Evolutionary conservation across 1,284 basidiomycete species (phyloP).

Genomic region (Coniferiporia sulphurascens): DNA sequence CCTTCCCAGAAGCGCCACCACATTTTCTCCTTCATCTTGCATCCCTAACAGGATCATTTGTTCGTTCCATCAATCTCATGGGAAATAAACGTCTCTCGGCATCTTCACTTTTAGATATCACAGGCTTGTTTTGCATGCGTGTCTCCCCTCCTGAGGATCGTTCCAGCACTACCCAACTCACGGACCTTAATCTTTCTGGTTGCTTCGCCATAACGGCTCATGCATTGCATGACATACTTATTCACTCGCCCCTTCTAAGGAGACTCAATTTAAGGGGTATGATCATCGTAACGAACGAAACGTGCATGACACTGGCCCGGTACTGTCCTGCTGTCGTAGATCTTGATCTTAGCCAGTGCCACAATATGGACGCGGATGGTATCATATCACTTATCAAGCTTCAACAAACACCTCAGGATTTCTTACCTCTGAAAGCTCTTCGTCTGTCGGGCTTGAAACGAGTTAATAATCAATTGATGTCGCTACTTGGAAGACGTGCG

Average conservation of each 20-base stretch:
- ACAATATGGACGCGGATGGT: constrained; percentile 50
- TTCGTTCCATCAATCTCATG: constrained; percentile 57
- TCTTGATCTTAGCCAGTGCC: constrained; percentile 75
- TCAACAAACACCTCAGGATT: constrained; percentile 40
- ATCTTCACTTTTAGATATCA: constrained; percentile 44
- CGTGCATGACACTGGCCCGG: constrained; percentile 59
- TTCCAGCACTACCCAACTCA: constrained; percentile 54
- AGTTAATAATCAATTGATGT: constrained; percentile 56
- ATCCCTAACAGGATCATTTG: constrained; percentile 58
- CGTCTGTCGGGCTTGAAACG: constrained; percentile 61
- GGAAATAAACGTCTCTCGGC: constrained; percentile 58
- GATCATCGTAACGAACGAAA: constrained; percentile 62
- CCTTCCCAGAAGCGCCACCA: constrained; percentile 53
- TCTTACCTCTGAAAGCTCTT: constrained; percentile 51
- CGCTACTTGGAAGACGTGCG: constrained; percentile 53
- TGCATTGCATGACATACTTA: constrained; percentile 67
- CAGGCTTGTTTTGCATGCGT: constrained; percentile 47
- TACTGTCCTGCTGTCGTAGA: constrained; percentile 51
- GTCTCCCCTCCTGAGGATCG: constrained; percentile 27
- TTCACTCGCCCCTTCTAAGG: constrained; percentile 59
- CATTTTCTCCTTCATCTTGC: constrained; percentile 47
- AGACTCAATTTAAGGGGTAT: constrained; percentile 66
- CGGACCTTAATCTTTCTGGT: constrained; percentile 68
- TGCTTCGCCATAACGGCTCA: constrained; percentile 61
- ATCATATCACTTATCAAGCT: constrained; percentile 35